Evolutionary conservation across 805 yeast genomes (phyloP).

Genomic region (Candida ortonii): DNA sequence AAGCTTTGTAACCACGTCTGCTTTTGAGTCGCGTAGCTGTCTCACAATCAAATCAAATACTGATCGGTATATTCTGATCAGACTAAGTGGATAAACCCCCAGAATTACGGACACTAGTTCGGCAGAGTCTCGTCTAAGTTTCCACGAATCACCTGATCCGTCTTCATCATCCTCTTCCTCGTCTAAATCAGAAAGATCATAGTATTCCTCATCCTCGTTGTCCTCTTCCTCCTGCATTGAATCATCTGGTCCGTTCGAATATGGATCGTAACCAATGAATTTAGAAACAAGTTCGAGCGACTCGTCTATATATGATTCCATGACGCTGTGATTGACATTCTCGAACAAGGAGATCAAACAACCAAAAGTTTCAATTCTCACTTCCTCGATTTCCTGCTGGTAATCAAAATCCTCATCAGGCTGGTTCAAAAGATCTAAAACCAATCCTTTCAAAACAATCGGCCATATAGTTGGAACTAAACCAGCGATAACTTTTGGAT

Average conservation of each 20-base stretch:
- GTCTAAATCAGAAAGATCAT: conserved; percentile 38
- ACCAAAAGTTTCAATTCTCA: conserved; percentile 48
- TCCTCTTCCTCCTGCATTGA: conserved; percentile 29
- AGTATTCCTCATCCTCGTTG: conserved; percentile 36
- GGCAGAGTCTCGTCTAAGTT: conserved; percentile 53
- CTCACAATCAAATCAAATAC: conserved; percentile 34
- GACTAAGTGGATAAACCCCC: conserved; percentile 34
- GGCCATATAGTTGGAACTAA: conserved; percentile 13
- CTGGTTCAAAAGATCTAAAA: conserved; percentile 20
- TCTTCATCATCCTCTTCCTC: conserved; percentile 45
- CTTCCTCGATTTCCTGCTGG: conserved; percentile 31
- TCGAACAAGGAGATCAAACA: conserved; percentile 41
- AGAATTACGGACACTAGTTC: conserved; percentile 40
- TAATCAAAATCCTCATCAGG: conserved; percentile 33
- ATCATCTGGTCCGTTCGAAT: conserved; percentile 33
- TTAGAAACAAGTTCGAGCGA: conserved; percentile 29
- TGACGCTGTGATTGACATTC: conserved; percentile 34
- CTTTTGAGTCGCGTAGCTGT: conserved; percentile 43
- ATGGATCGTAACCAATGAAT: conserved; percentile 47
- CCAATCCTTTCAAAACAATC: conserved; percentile 13
- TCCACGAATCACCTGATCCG: conserved; percentile 51
- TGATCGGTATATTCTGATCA: conserved; percentile 34
- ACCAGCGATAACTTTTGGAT: conserved; percentile 24
- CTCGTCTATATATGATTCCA: conserved; percentile 28
- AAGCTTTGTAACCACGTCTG: conserved; percentile 49